Percentiles rank a stretch among this genome's conserved stretches.
Evolutionary conservation across 768 basidiomycete species (phyloP).

Genomic region (Lentinula edodes): DNA sequence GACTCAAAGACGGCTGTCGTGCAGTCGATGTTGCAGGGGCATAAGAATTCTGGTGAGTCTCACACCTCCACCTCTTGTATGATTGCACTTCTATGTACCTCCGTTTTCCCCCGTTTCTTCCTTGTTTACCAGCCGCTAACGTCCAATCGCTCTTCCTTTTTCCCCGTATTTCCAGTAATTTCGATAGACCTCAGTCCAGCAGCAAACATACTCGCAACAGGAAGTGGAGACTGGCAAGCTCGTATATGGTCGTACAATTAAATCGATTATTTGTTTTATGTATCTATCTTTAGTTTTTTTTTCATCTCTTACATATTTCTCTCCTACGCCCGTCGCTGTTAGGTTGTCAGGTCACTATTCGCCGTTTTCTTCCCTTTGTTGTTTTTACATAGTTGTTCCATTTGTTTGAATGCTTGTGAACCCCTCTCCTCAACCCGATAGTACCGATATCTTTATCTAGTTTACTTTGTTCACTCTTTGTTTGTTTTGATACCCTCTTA

Average conservation of each 20-base stretch:
- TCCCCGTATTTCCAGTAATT: conserved; percentile 16
- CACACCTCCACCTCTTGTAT: no score
- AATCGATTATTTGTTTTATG: neutral
- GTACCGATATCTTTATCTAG: no score
- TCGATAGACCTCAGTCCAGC: conserved; percentile 27
- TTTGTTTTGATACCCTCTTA: no score
- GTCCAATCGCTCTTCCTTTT: neutral
- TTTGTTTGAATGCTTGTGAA: no score
- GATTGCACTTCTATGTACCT: conserved; percentile 16
- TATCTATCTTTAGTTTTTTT: neutral
- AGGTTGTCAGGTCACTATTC: no score
- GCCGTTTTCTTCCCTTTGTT: no score
- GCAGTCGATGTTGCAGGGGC: conserved; percentile 88
- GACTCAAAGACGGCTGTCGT: conserved; percentile 70
- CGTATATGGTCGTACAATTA: conserved; percentile 23
- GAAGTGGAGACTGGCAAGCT: conserved; percentile 29
- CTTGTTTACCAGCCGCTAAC: no score
- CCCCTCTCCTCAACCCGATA: no score
- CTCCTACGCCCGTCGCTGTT: no score
- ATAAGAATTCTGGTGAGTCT: conserved; percentile 48
- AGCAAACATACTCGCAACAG: conserved; percentile 27
- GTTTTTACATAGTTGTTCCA: no score
- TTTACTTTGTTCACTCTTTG: no score
- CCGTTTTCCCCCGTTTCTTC: conserved; percentile 20
- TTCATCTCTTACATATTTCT: neutral